Base-by-base conservation (phyloP, 306 rosid species). In the Astragalus glycyphyllos region DNA sequence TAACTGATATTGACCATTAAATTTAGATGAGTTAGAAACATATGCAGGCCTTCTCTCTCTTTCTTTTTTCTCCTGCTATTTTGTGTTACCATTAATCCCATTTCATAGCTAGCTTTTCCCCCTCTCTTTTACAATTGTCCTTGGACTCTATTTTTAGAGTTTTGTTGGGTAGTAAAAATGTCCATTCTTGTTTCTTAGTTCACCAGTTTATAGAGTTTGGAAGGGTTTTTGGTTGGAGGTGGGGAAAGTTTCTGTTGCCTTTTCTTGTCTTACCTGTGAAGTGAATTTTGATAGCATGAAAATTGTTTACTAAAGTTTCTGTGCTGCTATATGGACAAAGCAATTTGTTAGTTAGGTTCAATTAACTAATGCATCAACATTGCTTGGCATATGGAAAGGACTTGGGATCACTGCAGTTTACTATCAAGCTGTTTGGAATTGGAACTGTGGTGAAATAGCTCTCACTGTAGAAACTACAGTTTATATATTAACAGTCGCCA, bases 231-330 rank as follows among this genome's bases (percentile, higher is more conserved):
- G 90, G 87, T 88, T 78, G 91, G n/a, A n/a, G n/a, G 78, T 81
- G 83, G 86, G 86, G 86, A 79, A 76, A 82, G 85, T 81, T 68
- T 76, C 75, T 73, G 65, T 72, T 57, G 77, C 71, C 71, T 35
- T 60, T 60, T 79, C 63, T 69, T 29, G 81, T 79, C 83, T 70
- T 90, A 88, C 88, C 85, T 94, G 98, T 90, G 90, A 85, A 93
- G 98, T 87, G 84, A 90, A 89, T 88, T 94, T 88, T 94, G 91
- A 83, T 85, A 89, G 90, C 92, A 84, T 84, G 92, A 79, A 83
- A 84, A 79, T 73, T 82, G 74, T 80, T 89, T 87, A 88, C 66
- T 75, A 37, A 67, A 80, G 85, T 81, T 79, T 83, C 83, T 81
- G 84, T 85, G 75, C 65, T 87, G 84, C 23, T 0, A 2, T 77